Evolutionary conservation across 805 yeast species (phyloP).

Genomic region (Babjeviella inositovora): DNA sequence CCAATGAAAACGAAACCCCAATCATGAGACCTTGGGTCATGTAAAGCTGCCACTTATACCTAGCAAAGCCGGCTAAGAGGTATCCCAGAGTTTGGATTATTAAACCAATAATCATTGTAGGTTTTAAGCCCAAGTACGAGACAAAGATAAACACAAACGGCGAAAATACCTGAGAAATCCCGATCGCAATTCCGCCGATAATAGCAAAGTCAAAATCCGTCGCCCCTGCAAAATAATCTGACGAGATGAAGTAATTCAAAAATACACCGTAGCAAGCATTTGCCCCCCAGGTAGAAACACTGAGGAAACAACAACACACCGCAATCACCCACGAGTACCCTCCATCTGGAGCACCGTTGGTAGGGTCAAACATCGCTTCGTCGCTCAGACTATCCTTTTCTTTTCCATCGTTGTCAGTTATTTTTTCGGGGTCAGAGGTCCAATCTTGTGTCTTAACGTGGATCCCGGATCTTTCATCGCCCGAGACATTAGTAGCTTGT

Average conservation of each 20-base stretch:
- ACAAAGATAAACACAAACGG: conserved; percentile 36
- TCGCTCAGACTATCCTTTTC: no score
- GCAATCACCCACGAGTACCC: conserved; percentile 35
- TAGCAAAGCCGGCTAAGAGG: conserved; percentile 26
- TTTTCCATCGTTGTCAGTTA: no score
- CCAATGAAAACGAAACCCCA: conserved; percentile 28
- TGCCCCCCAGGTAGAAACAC: conserved; percentile 35
- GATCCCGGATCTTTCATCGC: no score
- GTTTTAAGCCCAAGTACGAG: conserved; percentile 30
- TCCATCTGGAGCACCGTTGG: conserved; percentile 21
- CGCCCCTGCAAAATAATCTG: conserved; percentile 28
- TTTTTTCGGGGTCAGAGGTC: no score
- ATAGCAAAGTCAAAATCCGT: conserved; percentile 33
- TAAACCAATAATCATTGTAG: conserved; percentile 23
- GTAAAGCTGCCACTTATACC: conserved; percentile 22
- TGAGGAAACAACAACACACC: conserved; percentile 11
- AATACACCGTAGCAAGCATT: conserved; percentile 40
- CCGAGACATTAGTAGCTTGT: no score
- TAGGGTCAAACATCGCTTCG: no score
- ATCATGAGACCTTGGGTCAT: conserved; percentile 31
- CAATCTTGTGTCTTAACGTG: no score
- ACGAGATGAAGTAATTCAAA: conserved; percentile 25
- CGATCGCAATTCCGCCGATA: conserved; percentile 35
- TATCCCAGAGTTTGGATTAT: conserved; percentile 19
- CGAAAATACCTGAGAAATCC: conserved; percentile 40